Percentiles rank a stretch among this genome's conserved stretches.
Conservation (phyloP, 169 alveolate species). For the Cryptosporidium meleagridis region DNA sequence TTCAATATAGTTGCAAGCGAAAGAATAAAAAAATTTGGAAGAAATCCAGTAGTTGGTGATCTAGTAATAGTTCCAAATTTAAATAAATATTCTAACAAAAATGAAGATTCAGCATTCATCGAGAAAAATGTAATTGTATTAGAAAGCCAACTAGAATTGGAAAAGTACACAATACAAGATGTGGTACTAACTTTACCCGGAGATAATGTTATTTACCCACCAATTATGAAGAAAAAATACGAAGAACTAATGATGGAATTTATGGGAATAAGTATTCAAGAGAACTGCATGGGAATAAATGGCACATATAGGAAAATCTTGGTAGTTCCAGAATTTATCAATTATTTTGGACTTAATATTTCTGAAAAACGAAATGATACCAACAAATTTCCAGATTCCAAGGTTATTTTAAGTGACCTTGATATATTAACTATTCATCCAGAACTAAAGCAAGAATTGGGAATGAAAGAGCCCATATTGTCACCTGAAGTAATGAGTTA, state of each 20-base stretch:
- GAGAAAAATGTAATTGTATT: conserved; percentile 80
- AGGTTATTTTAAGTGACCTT: conserved; percentile 52
- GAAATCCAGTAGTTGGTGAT: conserved; percentile 82
- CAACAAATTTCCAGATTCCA: conserved; percentile 76
- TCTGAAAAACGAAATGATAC: conserved; percentile 77
- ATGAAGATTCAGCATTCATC: conserved; percentile 53
- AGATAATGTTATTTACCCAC: conserved; percentile 84
- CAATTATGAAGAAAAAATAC: conserved; percentile 75
- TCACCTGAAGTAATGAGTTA: not conserved
- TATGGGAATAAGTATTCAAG: conserved; percentile 80
- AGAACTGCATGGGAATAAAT: conserved; percentile 76
- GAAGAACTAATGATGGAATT: conserved; percentile 77
- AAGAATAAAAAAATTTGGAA: conserved; percentile 89
- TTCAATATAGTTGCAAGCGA: conserved; percentile 88
- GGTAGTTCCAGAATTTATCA: conserved; percentile 82
- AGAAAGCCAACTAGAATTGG: conserved; percentile 84
- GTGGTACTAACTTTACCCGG: conserved; percentile 94
- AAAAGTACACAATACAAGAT: conserved; percentile 85
- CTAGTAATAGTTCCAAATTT: conserved; percentile 80
- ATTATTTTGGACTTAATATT: conserved; percentile 77
- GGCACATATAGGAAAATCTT: conserved; percentile 88
- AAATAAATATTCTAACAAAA: conserved; percentile 78
- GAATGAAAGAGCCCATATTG: not conserved
- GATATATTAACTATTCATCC: conserved; percentile 18
- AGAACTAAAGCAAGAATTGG: not conserved